Percentiles rank a stretch among this genome's conserved stretches.
These are phyloP conservation scores for Claviceps sp. DNA, from an alignment of 2,329 filamentous ascomycete species.

Conservation along the genomic window DNA sequence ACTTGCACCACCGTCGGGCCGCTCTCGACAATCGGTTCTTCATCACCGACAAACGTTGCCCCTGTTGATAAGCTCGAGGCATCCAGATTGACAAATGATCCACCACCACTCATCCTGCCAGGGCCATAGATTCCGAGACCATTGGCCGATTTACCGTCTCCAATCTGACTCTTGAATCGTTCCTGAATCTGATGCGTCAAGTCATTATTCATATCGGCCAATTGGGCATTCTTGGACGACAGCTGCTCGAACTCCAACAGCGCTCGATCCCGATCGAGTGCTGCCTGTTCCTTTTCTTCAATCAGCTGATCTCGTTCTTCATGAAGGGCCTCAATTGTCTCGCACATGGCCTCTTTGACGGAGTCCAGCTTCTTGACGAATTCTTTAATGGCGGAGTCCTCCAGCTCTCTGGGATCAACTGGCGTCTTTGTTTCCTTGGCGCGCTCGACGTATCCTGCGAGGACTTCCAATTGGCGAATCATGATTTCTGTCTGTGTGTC, in stretches of 20 bases:
- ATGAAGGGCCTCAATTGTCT: conserved; percentile 45
- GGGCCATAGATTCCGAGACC: conserved; percentile 45
- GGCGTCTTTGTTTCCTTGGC: conserved; percentile 73
- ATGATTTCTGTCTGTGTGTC: conserved; percentile 94
- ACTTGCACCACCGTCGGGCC: conserved; percentile 94
- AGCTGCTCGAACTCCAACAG: conserved; percentile 93
- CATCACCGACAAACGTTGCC: conserved; percentile 47
- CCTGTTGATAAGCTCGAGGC: conserved; percentile 40
- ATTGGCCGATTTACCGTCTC: conserved; percentile 35
- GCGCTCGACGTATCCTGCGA: conserved; percentile 76
- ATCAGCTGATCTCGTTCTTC: conserved; percentile 66
- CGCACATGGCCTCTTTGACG: conserved; percentile 45
- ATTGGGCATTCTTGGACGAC: conserved; percentile 84
- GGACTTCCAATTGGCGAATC: conserved; percentile 77
- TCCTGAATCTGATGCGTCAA: conserved; percentile 89
- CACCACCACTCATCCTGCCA: conserved; percentile 32
- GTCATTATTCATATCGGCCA: conserved; percentile 91
- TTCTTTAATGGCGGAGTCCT: conserved; percentile 82
- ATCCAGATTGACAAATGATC: conserved; percentile 38
- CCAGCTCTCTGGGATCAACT: conserved; percentile 67
- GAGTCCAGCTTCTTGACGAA: conserved; percentile 63
- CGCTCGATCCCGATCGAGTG: conserved; percentile 80
- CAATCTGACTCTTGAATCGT: conserved; percentile 70
- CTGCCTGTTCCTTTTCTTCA: conserved; percentile 72
- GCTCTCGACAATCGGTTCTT: conserved; percentile 53